phyloP scores from a whole-genome alignment of 805 yeast species.

The Kregervanrija delftensis region DNA sequence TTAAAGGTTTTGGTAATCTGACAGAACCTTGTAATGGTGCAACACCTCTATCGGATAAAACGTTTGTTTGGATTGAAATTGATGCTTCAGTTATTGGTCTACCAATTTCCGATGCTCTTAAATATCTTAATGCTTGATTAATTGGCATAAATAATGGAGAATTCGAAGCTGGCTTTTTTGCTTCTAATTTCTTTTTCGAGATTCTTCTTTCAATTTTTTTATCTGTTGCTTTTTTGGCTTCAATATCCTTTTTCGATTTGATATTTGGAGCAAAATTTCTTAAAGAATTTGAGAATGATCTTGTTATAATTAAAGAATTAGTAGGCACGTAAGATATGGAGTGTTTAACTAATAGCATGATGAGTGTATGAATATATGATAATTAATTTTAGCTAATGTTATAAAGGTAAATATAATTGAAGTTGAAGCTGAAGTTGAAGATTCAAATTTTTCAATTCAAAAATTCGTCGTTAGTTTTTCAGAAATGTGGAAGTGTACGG shows the following conservation, averaged over 20 bases:
- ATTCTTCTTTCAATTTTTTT: slow-evolving; percentile 21
- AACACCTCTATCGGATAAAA: slow-evolving; percentile 72
- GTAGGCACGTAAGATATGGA: too few species aligned
- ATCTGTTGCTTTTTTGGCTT: slow-evolving; percentile 20
- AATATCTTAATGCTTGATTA: slow-evolving; percentile 63
- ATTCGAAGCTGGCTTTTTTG: slow-evolving; percentile 35
- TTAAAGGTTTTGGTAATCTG: slow-evolving; percentile 65
- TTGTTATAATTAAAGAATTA: not conserved
- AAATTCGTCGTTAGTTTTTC: not conserved
- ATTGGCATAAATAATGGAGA: slow-evolving; percentile 68
- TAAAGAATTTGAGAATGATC: not conserved
- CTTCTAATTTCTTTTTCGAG: slow-evolving; percentile 24
- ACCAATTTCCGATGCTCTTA: slow-evolving; percentile 90
- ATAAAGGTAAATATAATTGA: too few species aligned
- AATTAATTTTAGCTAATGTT: too few species aligned
- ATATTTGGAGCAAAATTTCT: slow-evolving; percentile 13
- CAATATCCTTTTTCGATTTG: slow-evolving; percentile 21
- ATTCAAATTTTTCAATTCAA: not conserved
- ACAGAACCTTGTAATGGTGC: slow-evolving; percentile 68
- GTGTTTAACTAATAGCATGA: too few species aligned
- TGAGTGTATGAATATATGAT: too few species aligned
- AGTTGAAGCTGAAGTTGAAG: too few species aligned
- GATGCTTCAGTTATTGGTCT: slow-evolving; percentile 66
- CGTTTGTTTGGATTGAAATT: slow-evolving; percentile 54
- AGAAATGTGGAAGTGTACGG: not conserved